These are phyloP conservation scores for Coniophora puteana DNA, from an alignment of 1,284 basidiomycete genomes.

Conservation along the genomic window DNA sequence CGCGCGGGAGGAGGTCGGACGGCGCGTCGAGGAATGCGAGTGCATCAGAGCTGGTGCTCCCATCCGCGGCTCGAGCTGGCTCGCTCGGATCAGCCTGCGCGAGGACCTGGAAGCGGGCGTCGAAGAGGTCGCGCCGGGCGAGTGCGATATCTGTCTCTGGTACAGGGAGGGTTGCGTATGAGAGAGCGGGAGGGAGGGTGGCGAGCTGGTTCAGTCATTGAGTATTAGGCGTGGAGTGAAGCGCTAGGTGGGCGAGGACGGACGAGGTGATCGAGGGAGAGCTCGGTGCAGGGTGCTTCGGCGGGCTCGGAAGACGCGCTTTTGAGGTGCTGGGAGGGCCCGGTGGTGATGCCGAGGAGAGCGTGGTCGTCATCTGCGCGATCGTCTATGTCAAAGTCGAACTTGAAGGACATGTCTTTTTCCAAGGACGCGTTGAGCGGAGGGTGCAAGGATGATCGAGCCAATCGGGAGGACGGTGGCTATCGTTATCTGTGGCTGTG, in stretches of 20 bases:
- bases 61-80: slow-evolving; percentile 11
- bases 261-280: slow-evolving; percentile 32
- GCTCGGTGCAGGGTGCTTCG: slow-evolving; percentile 24
- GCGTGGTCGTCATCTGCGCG: slow-evolving; percentile 21
- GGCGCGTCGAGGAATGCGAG: slow-evolving; percentile 73
- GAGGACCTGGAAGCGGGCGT: slow-evolving; percentile 90
- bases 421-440: too few species aligned
- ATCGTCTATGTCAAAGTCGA: slow-evolving; percentile 49
- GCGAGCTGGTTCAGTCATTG: slow-evolving; percentile 40
- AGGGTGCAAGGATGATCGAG: too few species aligned
- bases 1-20: slow-evolving; percentile 87
- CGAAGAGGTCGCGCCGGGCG: slow-evolving; percentile 85
- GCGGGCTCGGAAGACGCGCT: slow-evolving; percentile 7
- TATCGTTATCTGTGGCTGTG: too few species aligned
- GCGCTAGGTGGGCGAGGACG: slow-evolving; percentile 12
- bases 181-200: slow-evolving; percentile 51
- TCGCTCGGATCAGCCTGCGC: slow-evolving; percentile 37
- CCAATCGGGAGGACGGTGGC: too few species aligned
- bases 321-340: not conserved
- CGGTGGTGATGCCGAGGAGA: slow-evolving; percentile 1
- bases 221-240: slow-evolving; percentile 13
- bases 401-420: too few species aligned
- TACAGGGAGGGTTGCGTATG: slow-evolving; percentile 54
- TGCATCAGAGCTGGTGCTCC: slow-evolving; percentile 21
- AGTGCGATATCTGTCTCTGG: slow-evolving; percentile 39